These are phyloP conservation scores for Pyrenophora seminiperda DNA, from an alignment of 2,329 filamentous ascomycete species.

Conservation along the genomic window DNA sequence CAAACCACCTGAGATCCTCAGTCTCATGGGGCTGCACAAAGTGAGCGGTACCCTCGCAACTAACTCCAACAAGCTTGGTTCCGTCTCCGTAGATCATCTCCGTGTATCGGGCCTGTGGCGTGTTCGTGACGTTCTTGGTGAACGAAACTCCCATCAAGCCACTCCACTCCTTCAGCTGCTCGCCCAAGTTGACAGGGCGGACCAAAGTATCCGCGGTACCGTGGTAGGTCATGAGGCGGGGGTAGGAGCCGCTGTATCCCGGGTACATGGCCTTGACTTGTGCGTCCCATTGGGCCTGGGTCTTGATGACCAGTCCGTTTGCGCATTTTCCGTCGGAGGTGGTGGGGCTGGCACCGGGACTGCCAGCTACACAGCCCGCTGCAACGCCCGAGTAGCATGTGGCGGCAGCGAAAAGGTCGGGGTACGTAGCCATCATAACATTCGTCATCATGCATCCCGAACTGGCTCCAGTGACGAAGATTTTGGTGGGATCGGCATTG, in stretches of 20 bases:
- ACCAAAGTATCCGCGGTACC: constrained; percentile 45
- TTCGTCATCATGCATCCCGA: constrained; percentile 44
- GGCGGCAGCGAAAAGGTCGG: constrained; percentile 35
- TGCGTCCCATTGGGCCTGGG: constrained; percentile 37
- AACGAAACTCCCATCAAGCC: constrained; percentile 26
- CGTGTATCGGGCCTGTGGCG: constrained; percentile 31
- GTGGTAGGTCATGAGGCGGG: constrained; percentile 46
- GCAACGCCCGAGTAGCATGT: constrained; percentile 36
- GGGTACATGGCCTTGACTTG: constrained; percentile 45
- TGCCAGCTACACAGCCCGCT: constrained; percentile 40
- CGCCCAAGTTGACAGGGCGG: constrained; percentile 29
- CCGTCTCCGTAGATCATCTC: constrained; percentile 37
- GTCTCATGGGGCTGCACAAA: constrained; percentile 25
- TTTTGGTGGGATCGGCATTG: constrained; percentile 55
- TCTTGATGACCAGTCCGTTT: constrained; percentile 24
- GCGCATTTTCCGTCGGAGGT: constrained; percentile 29
- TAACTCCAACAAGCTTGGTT: constrained; percentile 32
- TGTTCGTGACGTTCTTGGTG: constrained; percentile 26
- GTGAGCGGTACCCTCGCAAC: constrained; percentile 33
- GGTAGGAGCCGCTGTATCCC: constrained; percentile 43
- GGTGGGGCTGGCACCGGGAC: constrained; percentile 49
- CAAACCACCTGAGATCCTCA: constrained; percentile 19
- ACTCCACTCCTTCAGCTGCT: constrained; percentile 40
- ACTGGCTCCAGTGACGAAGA: constrained; percentile 44
- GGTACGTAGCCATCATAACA: constrained; percentile 37